Evolutionary conservation across 1,284 basidiomycete genomes (phyloP).

Genomic region (Ustilago hordei): DNA sequence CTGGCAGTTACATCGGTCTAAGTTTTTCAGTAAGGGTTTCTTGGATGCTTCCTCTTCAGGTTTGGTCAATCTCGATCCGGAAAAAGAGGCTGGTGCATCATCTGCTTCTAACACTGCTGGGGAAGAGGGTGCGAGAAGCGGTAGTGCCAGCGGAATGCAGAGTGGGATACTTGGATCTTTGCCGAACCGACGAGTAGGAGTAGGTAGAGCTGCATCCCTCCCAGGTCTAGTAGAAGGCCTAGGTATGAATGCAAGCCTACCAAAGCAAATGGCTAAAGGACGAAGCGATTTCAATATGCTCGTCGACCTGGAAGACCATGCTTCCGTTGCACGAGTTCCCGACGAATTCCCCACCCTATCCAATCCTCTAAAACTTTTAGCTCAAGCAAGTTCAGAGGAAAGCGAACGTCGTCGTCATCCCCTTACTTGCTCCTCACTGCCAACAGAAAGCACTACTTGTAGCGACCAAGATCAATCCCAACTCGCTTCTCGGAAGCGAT

Average conservation of each 20-base stretch:
- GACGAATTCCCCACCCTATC: constrained; percentile 40
- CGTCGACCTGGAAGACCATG: constrained; percentile 48
- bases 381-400: constrained; percentile 42
- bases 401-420: constrained; percentile 12
- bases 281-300: constrained; percentile 44
- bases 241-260: not conserved
- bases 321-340: constrained; percentile 28
- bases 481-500: not conserved
- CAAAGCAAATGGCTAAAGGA: not conserved
- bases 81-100: not conserved
- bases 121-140: constrained; percentile 3
- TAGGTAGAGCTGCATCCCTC: not conserved
- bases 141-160: not conserved
- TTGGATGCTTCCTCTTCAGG: not conserved
- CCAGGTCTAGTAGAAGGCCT: not conserved
- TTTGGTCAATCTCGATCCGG: not conserved
- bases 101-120: not conserved
- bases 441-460: not conserved
- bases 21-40: constrained; percentile 27
- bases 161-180: too few relatives aligned
- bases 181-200: too few relatives aligned
- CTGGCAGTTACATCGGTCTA: constrained; percentile 42
- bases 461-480: not conserved
- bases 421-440: not conserved
- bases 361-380: constrained; percentile 51